Evolutionary conservation across 257 asterid genomes (phyloP).

Genomic region (Primulina huaijiensis): DNA sequence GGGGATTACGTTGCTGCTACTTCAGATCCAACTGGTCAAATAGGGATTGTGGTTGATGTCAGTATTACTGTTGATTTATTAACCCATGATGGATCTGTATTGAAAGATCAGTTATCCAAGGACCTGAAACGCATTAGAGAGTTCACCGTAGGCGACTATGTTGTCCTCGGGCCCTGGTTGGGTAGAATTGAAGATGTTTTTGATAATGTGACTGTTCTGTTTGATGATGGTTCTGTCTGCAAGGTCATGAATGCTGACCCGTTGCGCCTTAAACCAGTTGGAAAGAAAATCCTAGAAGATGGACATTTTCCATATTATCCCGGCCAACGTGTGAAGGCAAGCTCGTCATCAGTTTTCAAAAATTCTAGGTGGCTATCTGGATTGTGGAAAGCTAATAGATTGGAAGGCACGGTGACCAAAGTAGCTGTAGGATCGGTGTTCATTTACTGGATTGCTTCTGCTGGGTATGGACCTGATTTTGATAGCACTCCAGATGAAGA

Average conservation of each 20-base stretch:
- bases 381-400: slow-evolving; percentile 80
- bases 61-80: slow-evolving; percentile 62
- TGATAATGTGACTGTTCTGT: slow-evolving; percentile 86
- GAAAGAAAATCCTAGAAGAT: slow-evolving; percentile 73
- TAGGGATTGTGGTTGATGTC: slow-evolving; percentile 88
- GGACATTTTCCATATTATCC: slow-evolving; percentile 96
- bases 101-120: slow-evolving; percentile 51
- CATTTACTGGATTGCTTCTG: slow-evolving; percentile 96
- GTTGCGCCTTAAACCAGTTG: slow-evolving; percentile 70
- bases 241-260: slow-evolving; percentile 92
- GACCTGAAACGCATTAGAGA: slow-evolving; percentile 75
- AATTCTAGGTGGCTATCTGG: slow-evolving; percentile 95
- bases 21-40: slow-evolving; percentile 89
- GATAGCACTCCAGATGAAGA: slow-evolving; percentile 84
- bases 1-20: slow-evolving; percentile 95
- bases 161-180: slow-evolving; percentile 95
- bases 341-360: slow-evolving; percentile 90
- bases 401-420: slow-evolving; percentile 89
- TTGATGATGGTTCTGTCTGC: slow-evolving; percentile 96
- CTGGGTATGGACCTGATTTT: slow-evolving; percentile 87
- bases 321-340: slow-evolving; percentile 91
- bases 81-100: slow-evolving; percentile 58
- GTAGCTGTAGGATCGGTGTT: slow-evolving; percentile 92
- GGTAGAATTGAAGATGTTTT: slow-evolving; percentile 90
- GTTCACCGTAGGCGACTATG: slow-evolving; percentile 88